Conservation (phyloP, 805 yeast species). For the Hanseniaspora guilliermondii region DNA sequence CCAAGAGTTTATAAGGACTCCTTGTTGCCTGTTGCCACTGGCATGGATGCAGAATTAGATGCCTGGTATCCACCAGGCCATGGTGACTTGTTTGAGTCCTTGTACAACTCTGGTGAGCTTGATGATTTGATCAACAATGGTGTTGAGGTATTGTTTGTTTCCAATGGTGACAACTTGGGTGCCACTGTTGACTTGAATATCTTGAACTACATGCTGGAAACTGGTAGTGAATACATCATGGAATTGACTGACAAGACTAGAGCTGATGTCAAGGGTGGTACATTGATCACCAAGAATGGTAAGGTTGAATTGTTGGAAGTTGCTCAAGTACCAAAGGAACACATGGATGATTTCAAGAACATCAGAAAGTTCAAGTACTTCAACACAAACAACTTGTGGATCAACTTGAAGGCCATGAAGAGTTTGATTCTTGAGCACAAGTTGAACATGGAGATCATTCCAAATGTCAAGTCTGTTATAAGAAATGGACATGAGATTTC, state of each 20-base stretch:
- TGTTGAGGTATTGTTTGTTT: constrained; percentile 86
- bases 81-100: constrained; percentile 89
- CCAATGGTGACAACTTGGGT: constrained; percentile 96
- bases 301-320: constrained; percentile 88
- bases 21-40: constrained; percentile 83
- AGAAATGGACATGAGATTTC: constrained; percentile 65
- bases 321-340: constrained; percentile 97
- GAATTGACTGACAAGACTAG: constrained; percentile 97
- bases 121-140: constrained; percentile 85
- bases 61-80: constrained; percentile 99
- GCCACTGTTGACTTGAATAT: constrained; percentile 92
- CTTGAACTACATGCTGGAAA: constrained; percentile 81
- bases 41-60: constrained; percentile 58
- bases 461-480: constrained; percentile 75
- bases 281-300: constrained; percentile 90
- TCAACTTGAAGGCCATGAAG: constrained; percentile 86
- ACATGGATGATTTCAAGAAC: constrained; percentile 93
- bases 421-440: constrained; percentile 74
- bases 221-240: constrained; percentile 91
- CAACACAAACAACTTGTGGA: constrained; percentile 97
- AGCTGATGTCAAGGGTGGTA: constrained; percentile 99
- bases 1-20: constrained; percentile 94
- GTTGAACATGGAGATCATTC: constrained; percentile 85
- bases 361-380: constrained; percentile 96
- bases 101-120: constrained; percentile 80